Evolutionary conservation across 257 asterid genomes (phyloP).

Genomic region (Fraxinus pennsylvanica): DNA sequence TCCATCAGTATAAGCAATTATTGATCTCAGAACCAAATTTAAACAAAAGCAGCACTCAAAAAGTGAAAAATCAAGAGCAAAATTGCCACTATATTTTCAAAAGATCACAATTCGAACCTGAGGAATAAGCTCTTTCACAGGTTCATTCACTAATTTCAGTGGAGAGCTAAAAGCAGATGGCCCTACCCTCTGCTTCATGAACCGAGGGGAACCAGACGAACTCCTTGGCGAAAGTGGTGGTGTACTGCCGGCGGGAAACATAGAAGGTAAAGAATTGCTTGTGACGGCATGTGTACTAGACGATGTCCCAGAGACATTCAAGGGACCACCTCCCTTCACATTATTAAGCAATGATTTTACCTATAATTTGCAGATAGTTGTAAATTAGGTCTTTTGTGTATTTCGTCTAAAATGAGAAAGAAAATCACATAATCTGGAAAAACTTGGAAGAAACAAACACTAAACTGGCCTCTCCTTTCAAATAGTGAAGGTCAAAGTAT

Average conservation of each 20-base stretch:
- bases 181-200: conserved; percentile 79
- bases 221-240: conserved; percentile 99
- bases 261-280: conserved; percentile 83
- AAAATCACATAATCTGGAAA: neutral
- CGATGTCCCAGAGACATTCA: conserved; percentile 64
- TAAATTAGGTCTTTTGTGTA: conserved; percentile 10
- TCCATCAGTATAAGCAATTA: conserved; percentile 26
- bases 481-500: conserved; percentile 4
- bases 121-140: conserved; percentile 88
- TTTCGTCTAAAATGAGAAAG: conserved; percentile 18
- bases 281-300: conserved; percentile 57
- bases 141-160: conserved; percentile 77
- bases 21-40: conserved; percentile 13
- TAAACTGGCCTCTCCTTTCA: conserved; percentile 16
- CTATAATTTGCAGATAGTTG: conserved; percentile 42
- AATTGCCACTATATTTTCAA: conserved; percentile 13
- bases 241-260: conserved; percentile 98
- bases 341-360: conserved; percentile 82
- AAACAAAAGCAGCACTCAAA: conserved; percentile 16
- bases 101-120: conserved; percentile 59
- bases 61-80: conserved; percentile 14
- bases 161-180: conserved; percentile 86
- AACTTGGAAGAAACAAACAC: conserved; percentile 24
- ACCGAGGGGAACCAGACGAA: conserved; percentile 94
- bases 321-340: conserved; percentile 81